phyloP scores from a whole-genome alignment of 805 yeast genomes.

The Saccharomycopsis babjevae region DNA sequence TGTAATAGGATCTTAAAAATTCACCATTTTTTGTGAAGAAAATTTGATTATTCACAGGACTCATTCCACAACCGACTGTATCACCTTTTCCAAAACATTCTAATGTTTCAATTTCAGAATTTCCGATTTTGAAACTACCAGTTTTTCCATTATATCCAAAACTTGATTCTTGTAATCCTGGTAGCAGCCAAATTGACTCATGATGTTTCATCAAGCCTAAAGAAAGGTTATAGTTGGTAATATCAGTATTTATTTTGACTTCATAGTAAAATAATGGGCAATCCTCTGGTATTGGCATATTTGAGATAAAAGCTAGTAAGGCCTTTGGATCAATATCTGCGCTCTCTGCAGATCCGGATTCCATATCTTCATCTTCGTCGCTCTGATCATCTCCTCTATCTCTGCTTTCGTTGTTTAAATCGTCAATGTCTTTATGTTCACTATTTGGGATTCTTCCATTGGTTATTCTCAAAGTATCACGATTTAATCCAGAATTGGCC shows the following conservation, averaged over 20 bases:
- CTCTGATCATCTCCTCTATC: background rate
- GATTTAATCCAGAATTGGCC: background rate
- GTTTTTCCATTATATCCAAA: constrained; percentile 47
- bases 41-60: constrained; percentile 49
- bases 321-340: background rate
- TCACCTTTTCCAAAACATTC: constrained; percentile 43
- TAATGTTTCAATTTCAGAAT: background rate
- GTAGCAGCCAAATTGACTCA: constrained; percentile 21
- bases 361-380: background rate
- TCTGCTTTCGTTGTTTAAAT: background rate
- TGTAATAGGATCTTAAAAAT: constrained; percentile 30
- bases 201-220: constrained; percentile 12
- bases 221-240: constrained; percentile 12
- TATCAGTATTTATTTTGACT: constrained; percentile 9
- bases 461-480: background rate
- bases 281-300: constrained; percentile 3
- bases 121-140: constrained; percentile 24
- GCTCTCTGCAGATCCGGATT: background rate
- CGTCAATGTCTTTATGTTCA: background rate
- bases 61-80: constrained; percentile 75
- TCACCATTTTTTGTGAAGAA: constrained; percentile 82
- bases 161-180: constrained; percentile 38
- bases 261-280: constrained; percentile 16
- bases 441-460: background rate
- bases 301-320: background rate